Evolutionary conservation across 148 eudicot genomes (phyloP), one percentile per base, ranked within the genome.

Genomic region (Talinum fruticosum): DNA sequence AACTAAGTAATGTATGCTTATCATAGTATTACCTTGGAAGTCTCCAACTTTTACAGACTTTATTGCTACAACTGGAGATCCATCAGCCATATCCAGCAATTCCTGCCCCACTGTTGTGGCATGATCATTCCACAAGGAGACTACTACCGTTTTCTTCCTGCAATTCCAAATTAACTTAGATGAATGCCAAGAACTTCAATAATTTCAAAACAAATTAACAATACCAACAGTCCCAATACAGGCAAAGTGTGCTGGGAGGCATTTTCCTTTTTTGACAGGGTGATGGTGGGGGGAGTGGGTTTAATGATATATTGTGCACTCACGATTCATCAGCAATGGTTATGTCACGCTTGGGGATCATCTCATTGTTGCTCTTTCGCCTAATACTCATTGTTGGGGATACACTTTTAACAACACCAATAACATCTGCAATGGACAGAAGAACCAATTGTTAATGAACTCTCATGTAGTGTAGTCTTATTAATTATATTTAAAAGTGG

Each of bases 61-160:
- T 5, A 96, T 91, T 73, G 99, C 99, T 78, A 96, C 90, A 62
- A 96, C 83, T 19, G 99, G 99, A 75, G 93, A 91, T 77, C 86
- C 80, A 79, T 93, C 98, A 84, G 90, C 90, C 85, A 91, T 88
- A 79, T 96, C 98, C 34, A 93, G 85, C 83, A 96, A 82, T 66
- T 93, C 95, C 84, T 96, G 99, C 4, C 98, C 99, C 44, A 91
- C 74, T 73, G 82, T 86, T 15, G 96, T 93, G 18, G 99, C 99
- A 76, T 87, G 92, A 53, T 90, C 97, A 80, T 86, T 91, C 99
- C 99, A 96, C 61, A 96, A 80, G 47, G 99, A 91, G 65, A 96
- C 95, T 10, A 91, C 97, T 53, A 96, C 98, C 7, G 97, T 91
- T 82, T 93, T 96, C 85, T 93, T 96, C 88, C 99, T 96, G 92